Base-by-base conservation (phyloP, 495 filamentous ascomycete genomes). In the Penicillium parvum region DNA sequence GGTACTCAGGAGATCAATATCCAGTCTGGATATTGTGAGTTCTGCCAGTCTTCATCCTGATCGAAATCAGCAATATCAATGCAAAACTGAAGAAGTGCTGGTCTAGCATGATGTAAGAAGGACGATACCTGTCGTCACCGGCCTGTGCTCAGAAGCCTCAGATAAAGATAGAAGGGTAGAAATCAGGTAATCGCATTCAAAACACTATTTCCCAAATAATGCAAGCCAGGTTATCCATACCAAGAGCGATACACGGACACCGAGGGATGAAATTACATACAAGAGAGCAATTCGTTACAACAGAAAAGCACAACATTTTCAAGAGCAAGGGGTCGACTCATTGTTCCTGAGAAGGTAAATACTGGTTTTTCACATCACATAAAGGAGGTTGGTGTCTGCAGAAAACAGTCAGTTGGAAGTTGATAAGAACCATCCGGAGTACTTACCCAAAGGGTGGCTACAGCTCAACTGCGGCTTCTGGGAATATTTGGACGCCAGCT, bases 391-490 rank as follows among this genome's bases (percentile, higher is more conserved):
- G 50, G 73, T 76, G 68, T 83, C 79, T 82, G 61, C 61, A 53
- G 28, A 50, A 32, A 1, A 45, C 9, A 14, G 18, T 18, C 7
- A 45, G 43, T 22, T 36, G 16, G 25, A 20, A 17, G 10, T 16
- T 21, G 32, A 30, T 7, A 40, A 29, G 14, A 28, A 14, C n/a
- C 3, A 25, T 5, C 14, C 0, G 2, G 14, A 37, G 51, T 36
- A 68, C 60, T 71, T 81, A 97, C 92, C 86, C 73, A 98, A 71
- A 38, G 92, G 92, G 69, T 98, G 92, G 66, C 89, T 95, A 72
- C 87, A 88, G 63, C 89, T 95, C 48, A 98, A 75, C 74, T 98
- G 92, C 50, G 92, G 92, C 72, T 96, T 96, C 69, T 98, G 92
- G 30, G 80, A 79, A 63, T 98, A 98, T 62, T 91, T 91, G 23